Evolutionary conservation across 108 stramenopile genomes (phyloP), one percentile per base, ranked within the genome.

Genomic region (Discostella pseudostelligera): DNA sequence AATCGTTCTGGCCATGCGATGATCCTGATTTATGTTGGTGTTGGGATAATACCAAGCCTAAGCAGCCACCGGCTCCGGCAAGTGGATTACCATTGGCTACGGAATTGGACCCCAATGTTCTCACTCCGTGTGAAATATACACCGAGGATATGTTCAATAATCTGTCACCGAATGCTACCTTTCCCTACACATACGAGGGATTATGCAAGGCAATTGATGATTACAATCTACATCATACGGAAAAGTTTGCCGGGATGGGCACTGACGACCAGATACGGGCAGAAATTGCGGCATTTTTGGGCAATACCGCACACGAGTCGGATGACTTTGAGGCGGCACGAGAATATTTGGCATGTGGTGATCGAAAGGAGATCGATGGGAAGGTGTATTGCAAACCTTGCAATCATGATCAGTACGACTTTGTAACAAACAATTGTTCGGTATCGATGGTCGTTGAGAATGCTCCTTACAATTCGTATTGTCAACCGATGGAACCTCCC

Each of bases 261-360:
- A 29, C 59, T 4, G 60, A 66, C 25, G 54, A 61, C 0, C 17
- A 46, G 39, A 57, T 50, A 29, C 40, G 59, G 39, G 36, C 37
- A 12, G 74, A 74, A 29, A 19, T 74, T 12, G 74, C 74, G 20
- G 74, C 65, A 1, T 74, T 74, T 56, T 62, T 74, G 32, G 74
- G 74, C 1, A 74, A 74, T 47, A 74, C 74, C 0, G 74, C 74
- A 6, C 74, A 74, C 20, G 74, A 74, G 26, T 44, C 40, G 29
- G 74, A 74, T 62, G 74, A 74, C 25, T 74, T 48, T 56, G 65
- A 74, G 45, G 74, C 74, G 19, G 74, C 60, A 24, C 50, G 74
- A 39, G 74, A 74, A 40, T 74, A 74, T 35, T 19, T 74, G 50
- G 74, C 66, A 24, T 74, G 74, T 48, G 74, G 65, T 12, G 74